Base-by-base conservation (phyloP, 768 basidiomycete genomes). In the Collybiopsis confluens region DNA sequence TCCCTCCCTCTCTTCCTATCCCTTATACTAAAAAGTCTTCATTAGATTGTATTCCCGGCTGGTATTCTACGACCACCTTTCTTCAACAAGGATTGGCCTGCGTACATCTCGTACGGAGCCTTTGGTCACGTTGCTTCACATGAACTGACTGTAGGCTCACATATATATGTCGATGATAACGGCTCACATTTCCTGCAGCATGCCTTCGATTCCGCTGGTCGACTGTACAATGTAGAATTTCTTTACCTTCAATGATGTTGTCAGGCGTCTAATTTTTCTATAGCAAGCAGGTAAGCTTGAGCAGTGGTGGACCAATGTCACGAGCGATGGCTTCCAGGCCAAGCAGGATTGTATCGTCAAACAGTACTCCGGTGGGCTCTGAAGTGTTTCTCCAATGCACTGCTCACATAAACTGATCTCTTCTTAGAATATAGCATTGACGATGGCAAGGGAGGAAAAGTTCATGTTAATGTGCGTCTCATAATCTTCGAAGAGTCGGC, bases 31-130 rank as follows among this genome's bases (percentile, higher is more conserved):
- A 43, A 45, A 27, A 57, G 42, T 26, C 42, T 40, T 9, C 44
- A 2, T 37, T 41, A 91, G 86, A 93, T 95, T 48, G 91, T 93
- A 20, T 98, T 99, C 73, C 95, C 97, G 8, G 96, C 97, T 20
- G 97, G 97, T 23, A 94, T 98, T 62, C 71, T 98, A 16, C 92
- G 87, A 58, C 86, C 91, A 1, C 95, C 95, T 0, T 98, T 94
- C 80, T 98, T 94, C 75, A 81, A 80, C 3, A 73, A 80, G 49
- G 75, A 83, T 52, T 96, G 92, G 92, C 97, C 97, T 4, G 75
- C 81, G 27, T 96, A 97, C 66, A 74, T 98, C 54, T 79, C 84
- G 26, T 98, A 96, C 59, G 96, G 94, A 20, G 85, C 92, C 1
- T 97, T 98, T 62, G 97, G 95, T 13, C 84, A 88, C 46, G 86